These are phyloP conservation scores for Torrubiella hemipterigena DNA, from an alignment of 2,329 filamentous ascomycete species.

Conservation along the genomic window DNA sequence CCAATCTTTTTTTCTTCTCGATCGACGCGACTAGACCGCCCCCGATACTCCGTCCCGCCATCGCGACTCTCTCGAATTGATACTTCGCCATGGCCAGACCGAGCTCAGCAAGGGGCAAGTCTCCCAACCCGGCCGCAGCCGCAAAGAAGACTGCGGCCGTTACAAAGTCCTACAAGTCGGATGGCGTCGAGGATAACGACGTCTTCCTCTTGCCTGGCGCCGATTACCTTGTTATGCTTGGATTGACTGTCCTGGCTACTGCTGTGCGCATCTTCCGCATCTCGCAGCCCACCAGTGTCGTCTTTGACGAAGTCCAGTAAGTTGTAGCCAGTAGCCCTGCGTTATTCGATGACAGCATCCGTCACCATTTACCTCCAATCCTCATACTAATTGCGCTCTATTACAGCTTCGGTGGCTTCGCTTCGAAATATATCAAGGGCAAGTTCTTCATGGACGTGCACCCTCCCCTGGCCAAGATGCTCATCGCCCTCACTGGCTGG, in stretches of 20 bases:
- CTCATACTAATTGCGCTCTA: slow-evolving; percentile 1
- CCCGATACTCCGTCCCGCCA: background rate
- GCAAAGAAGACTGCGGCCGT: slow-evolving; percentile 21
- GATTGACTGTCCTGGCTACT: slow-evolving; percentile 63
- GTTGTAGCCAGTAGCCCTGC: too few species aligned
- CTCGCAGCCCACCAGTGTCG: slow-evolving; percentile 89
- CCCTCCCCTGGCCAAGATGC: slow-evolving; percentile 88
- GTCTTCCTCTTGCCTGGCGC: slow-evolving; percentile 73
- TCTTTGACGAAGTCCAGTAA: slow-evolving; percentile 98
- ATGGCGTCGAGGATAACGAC: slow-evolving; percentile 80
- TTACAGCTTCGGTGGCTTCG: slow-evolving; percentile 86
- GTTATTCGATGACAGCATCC: too few species aligned
- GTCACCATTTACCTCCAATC: background rate
- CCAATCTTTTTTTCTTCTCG: background rate
- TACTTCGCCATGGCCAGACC: slow-evolving; percentile 19
- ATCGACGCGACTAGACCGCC: background rate
- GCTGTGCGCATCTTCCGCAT: slow-evolving; percentile 86
- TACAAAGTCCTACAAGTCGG: slow-evolving; percentile 54
- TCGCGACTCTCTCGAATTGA: background rate
- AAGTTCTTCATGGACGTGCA: slow-evolving; percentile 99
- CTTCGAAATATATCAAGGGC: slow-evolving; percentile 98
- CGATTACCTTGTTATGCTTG: slow-evolving; percentile 68
- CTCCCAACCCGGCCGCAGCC: slow-evolving; percentile 20
- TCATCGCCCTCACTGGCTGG: slow-evolving; percentile 92
- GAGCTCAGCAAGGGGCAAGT: slow-evolving; percentile 22